Conservation (phyloP, 1,139 yeast species). For the Lodderomyces oxycetoniae region DNA sequence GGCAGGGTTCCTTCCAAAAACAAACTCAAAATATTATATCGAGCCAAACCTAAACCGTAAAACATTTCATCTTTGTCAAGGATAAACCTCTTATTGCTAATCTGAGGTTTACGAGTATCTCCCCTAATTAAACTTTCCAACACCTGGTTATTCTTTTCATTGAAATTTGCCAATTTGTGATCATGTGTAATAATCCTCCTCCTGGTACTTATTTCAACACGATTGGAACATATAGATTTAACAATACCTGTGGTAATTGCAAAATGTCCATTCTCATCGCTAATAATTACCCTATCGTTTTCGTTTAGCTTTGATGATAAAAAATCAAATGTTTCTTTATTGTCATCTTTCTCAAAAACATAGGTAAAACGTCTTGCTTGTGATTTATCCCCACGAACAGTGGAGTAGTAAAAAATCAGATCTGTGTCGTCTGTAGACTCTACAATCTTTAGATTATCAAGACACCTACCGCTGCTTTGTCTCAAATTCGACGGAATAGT, state of each 20-base stretch:
- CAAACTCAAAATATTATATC: slow-evolving; percentile 69
- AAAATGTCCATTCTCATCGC: slow-evolving; percentile 79
- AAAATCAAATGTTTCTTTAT: not conserved
- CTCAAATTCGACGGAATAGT: slow-evolving; percentile 54
- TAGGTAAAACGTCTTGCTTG: slow-evolving; percentile 33
- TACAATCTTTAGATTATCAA: slow-evolving; percentile 54
- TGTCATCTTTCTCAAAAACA: slow-evolving; percentile 29
- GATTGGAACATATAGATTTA: slow-evolving; percentile 33
- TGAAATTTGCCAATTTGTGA: slow-evolving; percentile 38
- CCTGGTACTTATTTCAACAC: slow-evolving; percentile 42
- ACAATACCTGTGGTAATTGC: slow-evolving; percentile 66
- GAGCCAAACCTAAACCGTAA: slow-evolving; percentile 69
- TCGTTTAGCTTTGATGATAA: slow-evolving; percentile 39
- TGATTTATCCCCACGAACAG: slow-evolving; percentile 10
- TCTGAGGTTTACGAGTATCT: slow-evolving; percentile 19
- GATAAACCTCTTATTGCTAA: slow-evolving; percentile 39
- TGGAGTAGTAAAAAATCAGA: slow-evolving; percentile 6
- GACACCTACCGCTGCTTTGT: slow-evolving; percentile 35
- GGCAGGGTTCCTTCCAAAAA: slow-evolving; percentile 54
- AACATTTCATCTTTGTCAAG: slow-evolving; percentile 79
- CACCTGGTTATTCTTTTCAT: slow-evolving; percentile 41
- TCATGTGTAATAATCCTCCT: slow-evolving; percentile 48
- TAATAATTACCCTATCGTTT: slow-evolving; percentile 59
- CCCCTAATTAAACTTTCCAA: slow-evolving; percentile 37
- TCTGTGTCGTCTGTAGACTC: slow-evolving; percentile 21